These are phyloP conservation scores for Trichoderma virens DNA, from an alignment of 495 filamentous ascomycete species.

Conservation along the genomic window DNA sequence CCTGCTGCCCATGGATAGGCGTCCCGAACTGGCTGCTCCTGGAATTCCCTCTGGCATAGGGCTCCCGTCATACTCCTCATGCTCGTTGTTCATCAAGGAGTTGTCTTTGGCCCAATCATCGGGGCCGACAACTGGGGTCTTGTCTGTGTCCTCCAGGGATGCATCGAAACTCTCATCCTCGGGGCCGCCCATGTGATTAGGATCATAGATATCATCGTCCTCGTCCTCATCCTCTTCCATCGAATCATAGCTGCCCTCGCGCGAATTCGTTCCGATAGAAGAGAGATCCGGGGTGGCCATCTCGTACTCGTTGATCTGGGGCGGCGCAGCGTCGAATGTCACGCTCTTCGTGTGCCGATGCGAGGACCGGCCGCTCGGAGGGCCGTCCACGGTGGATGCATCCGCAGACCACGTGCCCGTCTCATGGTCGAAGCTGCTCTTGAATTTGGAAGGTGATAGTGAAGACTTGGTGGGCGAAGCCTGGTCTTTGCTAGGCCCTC, in stretches of 20 bases:
- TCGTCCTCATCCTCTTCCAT: constrained; percentile 61
- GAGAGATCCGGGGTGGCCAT: constrained; percentile 94
- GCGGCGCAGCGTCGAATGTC: constrained; percentile 89
- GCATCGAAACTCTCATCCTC: constrained; percentile 90
- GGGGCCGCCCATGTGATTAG: constrained; percentile 55
- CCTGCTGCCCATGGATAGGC: constrained; percentile 37
- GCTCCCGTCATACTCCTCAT: constrained; percentile 67
- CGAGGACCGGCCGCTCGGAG: constrained; percentile 48
- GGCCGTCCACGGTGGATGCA: constrained; percentile 40
- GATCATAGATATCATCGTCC: constrained; percentile 66
- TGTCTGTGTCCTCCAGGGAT: constrained; percentile 87
- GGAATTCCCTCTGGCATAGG: constrained; percentile 46
- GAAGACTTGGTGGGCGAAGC: constrained; percentile 81
- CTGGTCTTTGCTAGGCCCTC: constrained; percentile 65
- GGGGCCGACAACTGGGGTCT: constrained; percentile 92
- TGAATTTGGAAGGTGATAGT: constrained; percentile 62
- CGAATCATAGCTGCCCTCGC: constrained; percentile 87
- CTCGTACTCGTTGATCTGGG: constrained; percentile 93
- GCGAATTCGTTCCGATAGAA: constrained; percentile 76
- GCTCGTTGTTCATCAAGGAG: constrained; percentile 41
- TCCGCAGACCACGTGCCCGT: constrained; percentile 66
- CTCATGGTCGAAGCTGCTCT: constrained; percentile 63
- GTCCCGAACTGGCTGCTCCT: constrained; percentile 22
- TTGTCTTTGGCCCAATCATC: constrained; percentile 76
- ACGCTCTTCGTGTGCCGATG: constrained; percentile 90